Evolutionary conservation across 75 land plant species (phyloP).

Genomic region (Cunninghamia lanceolata): DNA sequence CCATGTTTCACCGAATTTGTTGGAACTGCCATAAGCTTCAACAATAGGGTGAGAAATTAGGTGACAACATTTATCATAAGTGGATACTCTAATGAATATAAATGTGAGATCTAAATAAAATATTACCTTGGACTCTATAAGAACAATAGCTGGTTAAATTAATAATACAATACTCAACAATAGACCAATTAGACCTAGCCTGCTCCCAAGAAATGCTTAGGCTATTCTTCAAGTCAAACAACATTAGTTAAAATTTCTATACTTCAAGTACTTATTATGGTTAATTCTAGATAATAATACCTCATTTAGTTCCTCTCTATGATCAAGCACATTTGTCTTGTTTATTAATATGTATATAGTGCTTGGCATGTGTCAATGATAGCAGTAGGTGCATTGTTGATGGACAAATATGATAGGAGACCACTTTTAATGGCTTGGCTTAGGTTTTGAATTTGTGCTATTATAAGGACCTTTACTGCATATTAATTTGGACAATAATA

Average conservation of each 20-base stretch:
- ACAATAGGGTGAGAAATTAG: no score
- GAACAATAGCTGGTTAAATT: neutral
- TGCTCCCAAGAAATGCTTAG: constrained; percentile 8
- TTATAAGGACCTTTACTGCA: no score
- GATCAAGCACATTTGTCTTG: neutral
- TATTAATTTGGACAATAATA: no score
- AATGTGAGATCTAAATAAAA: neutral
- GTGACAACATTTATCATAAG: no score
- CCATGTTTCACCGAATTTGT: no score
- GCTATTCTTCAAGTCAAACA: no score
- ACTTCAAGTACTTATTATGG: no score
- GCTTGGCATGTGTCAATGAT: neutral
- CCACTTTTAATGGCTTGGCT: no score
- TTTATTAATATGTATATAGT: neutral
- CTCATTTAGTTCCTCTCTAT: neutral
- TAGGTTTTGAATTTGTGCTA: no score
- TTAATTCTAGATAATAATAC: neutral
- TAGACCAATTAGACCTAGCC: constrained; percentile 3
- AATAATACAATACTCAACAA: constrained; percentile 1
- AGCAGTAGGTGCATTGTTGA: constrained; percentile 24
- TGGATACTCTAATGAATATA: neutral
- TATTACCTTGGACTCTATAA: neutral
- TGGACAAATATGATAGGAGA: no score
- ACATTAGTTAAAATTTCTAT: no score
- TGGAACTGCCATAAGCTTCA: no score